A percentile compares a stretch with the other conserved stretches of the same genome.
Evolutionary conservation across 2,329 filamentous ascomycete species (phyloP).

Genomic region (Xylariaceae sp.): DNA sequence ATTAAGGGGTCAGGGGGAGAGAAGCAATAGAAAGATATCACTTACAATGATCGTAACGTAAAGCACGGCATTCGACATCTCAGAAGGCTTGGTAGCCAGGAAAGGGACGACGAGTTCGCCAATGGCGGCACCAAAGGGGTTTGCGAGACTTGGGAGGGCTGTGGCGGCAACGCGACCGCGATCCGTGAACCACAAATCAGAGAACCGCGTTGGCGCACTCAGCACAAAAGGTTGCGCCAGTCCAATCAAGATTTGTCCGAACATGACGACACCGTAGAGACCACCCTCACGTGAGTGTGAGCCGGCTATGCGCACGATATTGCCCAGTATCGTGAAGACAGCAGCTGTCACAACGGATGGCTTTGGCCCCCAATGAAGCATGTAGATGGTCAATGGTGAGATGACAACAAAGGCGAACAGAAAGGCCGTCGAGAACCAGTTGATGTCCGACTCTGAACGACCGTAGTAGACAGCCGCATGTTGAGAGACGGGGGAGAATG

Average conservation of each 20-base stretch:
- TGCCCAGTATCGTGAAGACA: slow-evolving; percentile 70
- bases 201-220: slow-evolving; percentile 82
- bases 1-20: neutral
- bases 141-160: slow-evolving; percentile 76
- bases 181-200: slow-evolving; percentile 90
- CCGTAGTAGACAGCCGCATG: slow-evolving; percentile 70
- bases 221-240: slow-evolving; percentile 90
- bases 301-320: slow-evolving; percentile 86
- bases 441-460: slow-evolving; percentile 70
- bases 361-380: slow-evolving; percentile 75
- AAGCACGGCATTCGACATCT: slow-evolving; percentile 77
- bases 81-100: slow-evolving; percentile 56
- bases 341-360: slow-evolving; percentile 69
- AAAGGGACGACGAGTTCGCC: slow-evolving; percentile 82
- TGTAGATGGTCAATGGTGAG: slow-evolving; percentile 68
- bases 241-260: slow-evolving; percentile 86
- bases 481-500: slow-evolving; percentile 77
- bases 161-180: slow-evolving; percentile 80
- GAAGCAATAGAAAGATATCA: slow-evolving; percentile 6
- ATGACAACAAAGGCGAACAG: slow-evolving; percentile 75
- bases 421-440: slow-evolving; percentile 88
- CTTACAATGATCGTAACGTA: slow-evolving; percentile 78
- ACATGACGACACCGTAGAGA: slow-evolving; percentile 72
- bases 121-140: slow-evolving; percentile 82
- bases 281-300: slow-evolving; percentile 50